Evolutionary conservation across 106 monocot species (phyloP).

Genomic region (Phalaenopsis equestris): DNA sequence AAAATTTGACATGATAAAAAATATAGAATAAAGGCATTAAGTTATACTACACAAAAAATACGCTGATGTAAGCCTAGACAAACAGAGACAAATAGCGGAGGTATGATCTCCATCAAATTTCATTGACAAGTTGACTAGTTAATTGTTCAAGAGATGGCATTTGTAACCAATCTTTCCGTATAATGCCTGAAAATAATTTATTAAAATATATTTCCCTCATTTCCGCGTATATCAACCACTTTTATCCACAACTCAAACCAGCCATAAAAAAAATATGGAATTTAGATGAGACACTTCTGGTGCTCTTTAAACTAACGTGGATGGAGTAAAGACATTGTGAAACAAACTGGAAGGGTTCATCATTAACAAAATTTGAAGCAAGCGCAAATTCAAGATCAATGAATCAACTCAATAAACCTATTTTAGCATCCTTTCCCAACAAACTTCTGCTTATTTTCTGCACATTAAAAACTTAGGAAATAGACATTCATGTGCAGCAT

Average conservation of each 20-base stretch:
- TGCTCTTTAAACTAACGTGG: neutral
- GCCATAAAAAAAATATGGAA: neutral
- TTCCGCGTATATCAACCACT: neutral
- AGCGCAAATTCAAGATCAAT: constrained; percentile 1
- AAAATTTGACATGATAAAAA: neutral
- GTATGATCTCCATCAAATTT: neutral
- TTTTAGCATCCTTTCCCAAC: neutral
- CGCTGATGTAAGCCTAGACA: neutral
- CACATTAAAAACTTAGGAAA: neutral
- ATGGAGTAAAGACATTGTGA: neutral
- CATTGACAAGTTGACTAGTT: neutral
- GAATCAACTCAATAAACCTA: neutral
- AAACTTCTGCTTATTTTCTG: neutral
- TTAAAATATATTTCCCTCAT: constrained; percentile 2
- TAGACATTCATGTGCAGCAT: neutral
- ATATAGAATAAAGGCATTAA: neutral
- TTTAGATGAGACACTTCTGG: neutral
- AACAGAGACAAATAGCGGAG: neutral
- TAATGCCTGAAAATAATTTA: neutral
- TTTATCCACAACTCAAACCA: neutral
- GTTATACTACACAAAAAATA: neutral
- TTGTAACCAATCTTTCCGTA: neutral
- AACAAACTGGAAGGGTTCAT: neutral
- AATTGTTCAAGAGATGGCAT: neutral
- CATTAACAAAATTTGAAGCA: neutral